These are phyloP conservation scores for Claviceps pazoutovae DNA, from an alignment of 2,329 filamentous ascomycete genomes.

Conservation along the genomic window DNA sequence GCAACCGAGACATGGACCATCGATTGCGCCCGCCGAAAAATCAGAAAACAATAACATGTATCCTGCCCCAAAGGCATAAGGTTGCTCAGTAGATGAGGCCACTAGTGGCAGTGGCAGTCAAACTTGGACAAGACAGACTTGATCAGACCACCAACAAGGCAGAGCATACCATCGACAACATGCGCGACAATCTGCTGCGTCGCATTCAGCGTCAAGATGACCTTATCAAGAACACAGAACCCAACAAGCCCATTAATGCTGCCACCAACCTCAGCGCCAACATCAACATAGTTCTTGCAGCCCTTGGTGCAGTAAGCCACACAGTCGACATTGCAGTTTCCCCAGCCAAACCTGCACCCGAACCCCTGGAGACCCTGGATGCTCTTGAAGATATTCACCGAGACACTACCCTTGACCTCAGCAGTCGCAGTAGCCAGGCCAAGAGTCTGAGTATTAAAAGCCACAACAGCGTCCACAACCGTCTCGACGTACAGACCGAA, in stretches of 20 bases:
- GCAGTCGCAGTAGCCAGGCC: constrained; percentile 16
- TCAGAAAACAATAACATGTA: too few relatives aligned
- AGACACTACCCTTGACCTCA: constrained; percentile 15
- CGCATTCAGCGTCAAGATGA: constrained; percentile 15
- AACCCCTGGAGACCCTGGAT: constrained; percentile 8
- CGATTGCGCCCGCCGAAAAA: not conserved
- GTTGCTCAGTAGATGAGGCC: not conserved
- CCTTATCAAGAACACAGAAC: constrained; percentile 19
- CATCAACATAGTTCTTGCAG: constrained; percentile 25
- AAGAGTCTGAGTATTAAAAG: constrained; percentile 24
- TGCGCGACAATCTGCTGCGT: constrained; percentile 14
- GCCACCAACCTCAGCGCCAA: constrained; percentile 12
- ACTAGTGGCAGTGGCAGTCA: constrained; percentile 20
- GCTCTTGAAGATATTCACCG: constrained; percentile 12
- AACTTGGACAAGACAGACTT: constrained; percentile 17
- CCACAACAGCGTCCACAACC: constrained; percentile 17
- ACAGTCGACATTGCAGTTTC: constrained; percentile 22
- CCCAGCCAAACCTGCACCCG: constrained; percentile 18
- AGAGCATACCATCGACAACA: constrained; percentile 18
- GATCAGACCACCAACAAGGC: constrained; percentile 19
- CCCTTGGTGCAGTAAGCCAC: constrained; percentile 24
- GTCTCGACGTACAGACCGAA: constrained; percentile 19
- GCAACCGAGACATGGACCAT: not conserved
- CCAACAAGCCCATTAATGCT: constrained; percentile 17
- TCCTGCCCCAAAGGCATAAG: too few relatives aligned